Evolutionary conservation across 495 filamentous ascomycete species (phyloP), one percentile per base, ranked within the genome.

Genomic region (Staphylotrichum tortipilum): DNA sequence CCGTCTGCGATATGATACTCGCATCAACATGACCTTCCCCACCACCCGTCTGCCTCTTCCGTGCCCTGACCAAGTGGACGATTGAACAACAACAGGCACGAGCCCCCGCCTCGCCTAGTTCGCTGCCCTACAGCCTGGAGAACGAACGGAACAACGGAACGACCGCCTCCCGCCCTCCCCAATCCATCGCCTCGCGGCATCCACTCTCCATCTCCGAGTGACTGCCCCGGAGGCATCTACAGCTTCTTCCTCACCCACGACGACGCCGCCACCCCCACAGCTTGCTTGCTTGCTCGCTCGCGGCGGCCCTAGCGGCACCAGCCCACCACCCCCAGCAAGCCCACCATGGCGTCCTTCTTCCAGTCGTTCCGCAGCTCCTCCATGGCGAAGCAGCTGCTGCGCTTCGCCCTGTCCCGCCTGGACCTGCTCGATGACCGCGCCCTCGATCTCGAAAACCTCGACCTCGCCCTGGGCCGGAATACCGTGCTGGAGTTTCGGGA

Each of bases 351-450:
- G 31, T 69, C 66, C 40, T 82, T 75, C 59, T 84, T 92, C 61
- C 67, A 85, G 60, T 81, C 85, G 38, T 88, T 76, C 41, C 54
- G 65, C 53, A 65, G 53, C 49, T 76, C 84, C 31, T 84, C 79
- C 56, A 80, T 92, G 68, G 85, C 87, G 68, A 90, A 90, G 73
- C 79, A 82, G 58, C 70, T 92, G 48, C 74, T 95, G 39, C 81
- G 84, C 53, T 94, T 89, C 65, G 86, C 80, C 21, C 69, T 96
- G 23, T 85, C 84, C 4, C 80, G 84, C 47, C 67, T 91, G 34
- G 88, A 90, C 45, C 65, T 94, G 22, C 75, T 96, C 22, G 90
- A 96, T 57, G 83, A 83, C 23, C 80, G 90, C 57, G 81, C 83
- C 3, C 60, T 94, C 33, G 85, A 94, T 54, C 72, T 84, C 23